Conservation (phyloP, 2,329 filamentous ascomycete genomes). For the Fusarium sp. region DNA sequence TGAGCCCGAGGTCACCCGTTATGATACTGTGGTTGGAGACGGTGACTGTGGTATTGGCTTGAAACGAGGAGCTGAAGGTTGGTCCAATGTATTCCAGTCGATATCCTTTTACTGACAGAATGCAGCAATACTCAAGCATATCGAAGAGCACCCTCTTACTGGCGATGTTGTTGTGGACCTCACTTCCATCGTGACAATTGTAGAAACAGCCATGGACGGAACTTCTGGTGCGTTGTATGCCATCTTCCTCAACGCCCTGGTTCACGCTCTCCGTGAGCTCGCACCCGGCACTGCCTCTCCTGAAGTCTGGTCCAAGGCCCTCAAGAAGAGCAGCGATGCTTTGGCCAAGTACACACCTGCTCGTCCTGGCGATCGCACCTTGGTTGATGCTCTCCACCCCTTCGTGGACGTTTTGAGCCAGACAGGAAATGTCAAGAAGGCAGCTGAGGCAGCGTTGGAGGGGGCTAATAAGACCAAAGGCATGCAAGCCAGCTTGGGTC, state of each 20-base stretch:
- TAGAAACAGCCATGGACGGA: slow-evolving; percentile 70
- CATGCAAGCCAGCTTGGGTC: slow-evolving; percentile 89
- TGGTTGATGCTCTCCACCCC: slow-evolving; percentile 89
- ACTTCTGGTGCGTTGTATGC: slow-evolving; percentile 73
- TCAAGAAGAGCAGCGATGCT: slow-evolving; percentile 76
- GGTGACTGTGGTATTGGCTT: slow-evolving; percentile 90
- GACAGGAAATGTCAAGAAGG: slow-evolving; percentile 74
- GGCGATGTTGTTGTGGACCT: slow-evolving; percentile 66
- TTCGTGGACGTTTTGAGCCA: slow-evolving; percentile 79
- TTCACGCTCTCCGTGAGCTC: slow-evolving; percentile 66
- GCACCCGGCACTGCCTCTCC: slow-evolving; percentile 54
- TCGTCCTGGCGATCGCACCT: slow-evolving; percentile 85
- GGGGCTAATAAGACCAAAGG: slow-evolving; percentile 88
- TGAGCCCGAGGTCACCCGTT: slow-evolving; percentile 78
- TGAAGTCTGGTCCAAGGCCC: slow-evolving; percentile 69
- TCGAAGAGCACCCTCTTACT: slow-evolving; percentile 56
- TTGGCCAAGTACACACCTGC: slow-evolving; percentile 90
- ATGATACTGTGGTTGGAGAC: slow-evolving; percentile 87
- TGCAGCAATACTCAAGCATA: slow-evolving; percentile 63
- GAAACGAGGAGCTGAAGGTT: slow-evolving; percentile 85
- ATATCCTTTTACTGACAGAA: slow-evolving; percentile 30
- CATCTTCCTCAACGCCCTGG: slow-evolving; percentile 90
- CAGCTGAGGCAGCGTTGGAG: slow-evolving; percentile 78
- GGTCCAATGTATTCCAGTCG: slow-evolving; percentile 27
- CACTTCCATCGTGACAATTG: slow-evolving; percentile 62